These are phyloP conservation scores for Chalciporus chontae DNA, from an alignment of 768 basidiomycete species.

Conservation along the genomic window DNA sequence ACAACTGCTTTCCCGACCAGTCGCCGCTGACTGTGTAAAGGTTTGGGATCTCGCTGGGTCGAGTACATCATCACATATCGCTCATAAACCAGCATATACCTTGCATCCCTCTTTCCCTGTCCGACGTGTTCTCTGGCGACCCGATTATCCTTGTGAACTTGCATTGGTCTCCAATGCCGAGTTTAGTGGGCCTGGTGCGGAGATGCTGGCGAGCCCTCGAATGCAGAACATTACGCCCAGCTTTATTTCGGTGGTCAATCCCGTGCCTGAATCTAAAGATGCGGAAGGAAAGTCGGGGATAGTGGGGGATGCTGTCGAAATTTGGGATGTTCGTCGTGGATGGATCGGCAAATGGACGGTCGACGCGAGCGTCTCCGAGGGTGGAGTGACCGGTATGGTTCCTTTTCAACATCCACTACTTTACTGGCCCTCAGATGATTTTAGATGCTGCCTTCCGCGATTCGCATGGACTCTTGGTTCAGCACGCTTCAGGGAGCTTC, in stretches of 20 bases:
- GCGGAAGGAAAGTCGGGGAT: slow-evolving; percentile 10
- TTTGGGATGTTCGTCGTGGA: slow-evolving; percentile 82
- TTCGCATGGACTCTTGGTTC: slow-evolving; percentile 68
- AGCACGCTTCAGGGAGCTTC: slow-evolving; percentile 73
- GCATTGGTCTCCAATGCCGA: slow-evolving; percentile 68
- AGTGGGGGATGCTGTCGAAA: slow-evolving; percentile 63
- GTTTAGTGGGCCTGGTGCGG: slow-evolving; percentile 34
- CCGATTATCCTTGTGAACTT: slow-evolving; percentile 70
- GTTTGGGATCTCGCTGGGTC: slow-evolving; percentile 62
- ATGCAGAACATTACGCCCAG: slow-evolving; percentile 23
- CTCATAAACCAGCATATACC: slow-evolving; percentile 62
- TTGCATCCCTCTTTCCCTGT: slow-evolving; percentile 75
- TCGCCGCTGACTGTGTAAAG: slow-evolving; percentile 31
- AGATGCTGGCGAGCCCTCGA: slow-evolving; percentile 26
- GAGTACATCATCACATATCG: slow-evolving; percentile 47
- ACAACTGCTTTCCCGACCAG: not conserved
- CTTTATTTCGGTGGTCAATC: slow-evolving; percentile 14
- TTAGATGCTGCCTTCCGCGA: slow-evolving; percentile 68
- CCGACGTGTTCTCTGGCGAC: slow-evolving; percentile 73
- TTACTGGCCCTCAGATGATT: not conserved
- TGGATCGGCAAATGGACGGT: slow-evolving; percentile 85
- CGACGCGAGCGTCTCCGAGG: slow-evolving; percentile 59
- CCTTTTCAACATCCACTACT: not conserved
- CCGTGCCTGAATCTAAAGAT: slow-evolving; percentile 14
- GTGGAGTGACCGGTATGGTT: slow-evolving; percentile 66